Conservation (phyloP, 805 yeast species). For the Candida tallmaniae region DNA sequence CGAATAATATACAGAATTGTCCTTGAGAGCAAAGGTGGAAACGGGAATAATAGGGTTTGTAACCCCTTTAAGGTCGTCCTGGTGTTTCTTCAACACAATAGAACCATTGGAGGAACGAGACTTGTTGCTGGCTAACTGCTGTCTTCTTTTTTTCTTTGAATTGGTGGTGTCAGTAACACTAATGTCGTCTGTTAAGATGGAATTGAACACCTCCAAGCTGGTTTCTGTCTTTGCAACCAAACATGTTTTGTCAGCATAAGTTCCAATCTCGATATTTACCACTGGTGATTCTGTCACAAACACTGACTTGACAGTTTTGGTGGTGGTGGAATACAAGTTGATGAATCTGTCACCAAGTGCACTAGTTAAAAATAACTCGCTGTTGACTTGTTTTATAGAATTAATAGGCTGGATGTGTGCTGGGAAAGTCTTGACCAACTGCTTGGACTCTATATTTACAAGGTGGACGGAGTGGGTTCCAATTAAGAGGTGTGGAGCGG, state of each 20-base stretch:
- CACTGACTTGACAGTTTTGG: slow-evolving; percentile 45
- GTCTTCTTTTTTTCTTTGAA: slow-evolving; percentile 42
- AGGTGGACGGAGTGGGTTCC: slow-evolving; percentile 67
- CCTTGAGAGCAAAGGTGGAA: slow-evolving; percentile 25
- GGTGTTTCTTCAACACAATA: slow-evolving; percentile 47
- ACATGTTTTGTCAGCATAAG: slow-evolving; percentile 24
- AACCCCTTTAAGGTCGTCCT: slow-evolving; percentile 28
- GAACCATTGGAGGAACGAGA: slow-evolving; percentile 49
- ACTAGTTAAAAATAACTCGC: slow-evolving; percentile 56
- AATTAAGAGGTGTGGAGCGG: slow-evolving; percentile 44
- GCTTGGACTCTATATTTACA: slow-evolving; percentile 36
- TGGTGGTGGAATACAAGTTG: slow-evolving; percentile 56
- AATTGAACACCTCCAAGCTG: slow-evolving; percentile 61
- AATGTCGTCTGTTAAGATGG: slow-evolving; percentile 42
- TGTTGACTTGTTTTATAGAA: slow-evolving; percentile 38
- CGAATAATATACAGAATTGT: slow-evolving; percentile 38
- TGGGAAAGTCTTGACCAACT: slow-evolving; percentile 53
- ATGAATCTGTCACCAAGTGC: slow-evolving; percentile 81
- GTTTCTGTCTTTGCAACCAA: slow-evolving; percentile 65
- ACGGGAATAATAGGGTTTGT: slow-evolving; percentile 24
- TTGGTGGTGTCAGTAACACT: slow-evolving; percentile 10
- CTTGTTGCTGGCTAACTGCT: slow-evolving; percentile 32
- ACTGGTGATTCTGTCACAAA: slow-evolving; percentile 70
- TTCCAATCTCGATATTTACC: slow-evolving; percentile 36
- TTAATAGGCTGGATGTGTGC: slow-evolving; percentile 73